A percentile compares a stretch with the other conserved stretches of the same genome.
Conservation (phyloP, 345 rosid genomes). For the Hibiscus mutabilis region DNA sequence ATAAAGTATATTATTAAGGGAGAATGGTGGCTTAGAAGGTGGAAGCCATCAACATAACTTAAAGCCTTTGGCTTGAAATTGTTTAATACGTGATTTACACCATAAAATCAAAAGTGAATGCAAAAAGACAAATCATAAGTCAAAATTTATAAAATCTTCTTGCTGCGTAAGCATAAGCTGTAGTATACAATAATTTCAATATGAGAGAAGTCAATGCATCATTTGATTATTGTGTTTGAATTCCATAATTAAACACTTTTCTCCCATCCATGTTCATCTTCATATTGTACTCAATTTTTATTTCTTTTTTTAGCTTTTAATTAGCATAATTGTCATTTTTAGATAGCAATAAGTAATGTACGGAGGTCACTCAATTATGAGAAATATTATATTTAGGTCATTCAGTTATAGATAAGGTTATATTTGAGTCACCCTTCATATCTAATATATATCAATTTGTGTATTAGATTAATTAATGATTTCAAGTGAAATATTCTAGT, state of each 20-base stretch:
- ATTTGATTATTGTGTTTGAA: not conserved
- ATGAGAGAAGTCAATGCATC: not conserved
- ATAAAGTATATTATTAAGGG: not conserved
- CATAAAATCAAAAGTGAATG: not conserved
- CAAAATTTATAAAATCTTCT: not conserved
- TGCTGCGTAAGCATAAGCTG: not conserved
- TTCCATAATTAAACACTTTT: not conserved
- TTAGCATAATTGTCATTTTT: not conserved
- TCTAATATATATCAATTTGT: no score
- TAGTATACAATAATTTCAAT: not conserved
- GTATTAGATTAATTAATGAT: no score
- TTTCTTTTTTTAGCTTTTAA: not conserved
- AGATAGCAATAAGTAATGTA: not conserved
- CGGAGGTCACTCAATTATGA: no score
- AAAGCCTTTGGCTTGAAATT: not conserved
- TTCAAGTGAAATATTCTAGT: no score
- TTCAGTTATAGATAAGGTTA: no score
- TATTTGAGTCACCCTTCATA: no score
- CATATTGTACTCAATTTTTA: not conserved
- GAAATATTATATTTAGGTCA: no score
- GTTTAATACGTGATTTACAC: not conserved
- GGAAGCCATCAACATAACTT: not conserved
- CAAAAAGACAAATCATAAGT: not conserved
- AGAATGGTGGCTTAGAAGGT: conserved; percentile 16
- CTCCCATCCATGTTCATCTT: not conserved